Conservation (phyloP, 495 filamentous ascomycete species). For the Neurospora sp. region DNA sequence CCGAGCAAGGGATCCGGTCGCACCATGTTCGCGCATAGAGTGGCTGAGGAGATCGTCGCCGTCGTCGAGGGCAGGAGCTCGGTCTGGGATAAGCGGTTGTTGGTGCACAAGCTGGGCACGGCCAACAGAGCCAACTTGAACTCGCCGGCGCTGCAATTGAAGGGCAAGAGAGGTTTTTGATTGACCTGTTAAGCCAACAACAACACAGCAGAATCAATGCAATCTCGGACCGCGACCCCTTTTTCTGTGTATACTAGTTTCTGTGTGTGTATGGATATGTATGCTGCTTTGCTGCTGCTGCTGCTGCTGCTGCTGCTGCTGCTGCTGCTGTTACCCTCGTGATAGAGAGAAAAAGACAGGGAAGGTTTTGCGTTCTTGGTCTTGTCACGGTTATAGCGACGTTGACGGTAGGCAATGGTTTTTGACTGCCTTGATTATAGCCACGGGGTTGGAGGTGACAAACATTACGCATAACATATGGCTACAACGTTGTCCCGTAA, state of each 20-base stretch:
- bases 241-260: neutral
- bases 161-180: neutral
- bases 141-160: constrained; percentile 7
- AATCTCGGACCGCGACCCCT: neutral
- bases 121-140: constrained; percentile 61
- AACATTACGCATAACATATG: neutral
- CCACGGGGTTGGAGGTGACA: neutral
- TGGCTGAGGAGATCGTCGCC: constrained; percentile 79
- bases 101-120: constrained; percentile 65
- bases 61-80: constrained; percentile 77
- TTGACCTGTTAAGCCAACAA: neutral
- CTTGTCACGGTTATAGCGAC: neutral
- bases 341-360: neutral
- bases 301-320: neutral
- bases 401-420: neutral
- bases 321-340: neutral
- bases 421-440: neutral
- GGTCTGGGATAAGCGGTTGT: constrained; percentile 70
- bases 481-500: neutral
- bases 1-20: constrained; percentile 52
- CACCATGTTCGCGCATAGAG: constrained; percentile 56
- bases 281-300: neutral
- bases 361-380: neutral
- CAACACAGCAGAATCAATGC: neutral
- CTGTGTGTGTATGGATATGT: neutral